Base-by-base conservation (phyloP, 108 stramenopile species). In the Thalassiosira profunda region DNA sequence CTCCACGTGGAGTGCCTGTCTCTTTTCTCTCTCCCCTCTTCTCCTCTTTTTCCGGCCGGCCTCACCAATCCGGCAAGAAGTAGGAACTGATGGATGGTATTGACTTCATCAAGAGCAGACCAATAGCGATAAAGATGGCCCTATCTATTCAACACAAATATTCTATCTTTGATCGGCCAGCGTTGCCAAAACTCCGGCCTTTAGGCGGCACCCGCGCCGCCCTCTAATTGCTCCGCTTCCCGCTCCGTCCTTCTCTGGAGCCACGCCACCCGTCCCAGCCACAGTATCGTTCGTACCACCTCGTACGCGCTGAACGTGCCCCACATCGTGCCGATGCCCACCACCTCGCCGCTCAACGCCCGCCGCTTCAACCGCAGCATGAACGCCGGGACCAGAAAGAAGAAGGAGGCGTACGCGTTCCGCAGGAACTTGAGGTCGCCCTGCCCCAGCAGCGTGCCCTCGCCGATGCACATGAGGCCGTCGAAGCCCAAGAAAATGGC, bases 281-380 rank as follows among this genome's bases (percentile, higher is more conserved):
- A 63, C 12, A 74, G 68, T 0, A 37, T 31, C 46, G 73, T 57
- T 44, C 93, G 79, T 24, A 84, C 67, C 18, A 91, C 53, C 53
- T 96, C 87, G 53, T 93, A 96, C 2, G 60, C 62, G 1, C 84
- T 44, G 38, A 93, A 90, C 10, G 89, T 75, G 4, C 58, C 74
- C 91, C 94, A 93, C 36, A 93, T 78, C 0, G 86, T 86, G 3
- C 69, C 64, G 14, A 92, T 59, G 5, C 67, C 70, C 25, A 86
- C 88, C 34, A 58, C 35, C 30, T 63, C 70, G 0, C 94, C 90
- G 26, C 74, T 36, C 9, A 88, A 56, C 5, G 88, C 83, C 15
- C 67, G 67, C 15, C 70, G 66, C 59, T 96, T 96, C 55, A 93
- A 63, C 28, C 88, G 68, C 25, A 91, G 67, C 91, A 96, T 89